Evolutionary conservation across 78 protist genomes (phyloP), one percentile per base, ranked within the genome.

Genomic region (Dictyostelium firmibasis): DNA sequence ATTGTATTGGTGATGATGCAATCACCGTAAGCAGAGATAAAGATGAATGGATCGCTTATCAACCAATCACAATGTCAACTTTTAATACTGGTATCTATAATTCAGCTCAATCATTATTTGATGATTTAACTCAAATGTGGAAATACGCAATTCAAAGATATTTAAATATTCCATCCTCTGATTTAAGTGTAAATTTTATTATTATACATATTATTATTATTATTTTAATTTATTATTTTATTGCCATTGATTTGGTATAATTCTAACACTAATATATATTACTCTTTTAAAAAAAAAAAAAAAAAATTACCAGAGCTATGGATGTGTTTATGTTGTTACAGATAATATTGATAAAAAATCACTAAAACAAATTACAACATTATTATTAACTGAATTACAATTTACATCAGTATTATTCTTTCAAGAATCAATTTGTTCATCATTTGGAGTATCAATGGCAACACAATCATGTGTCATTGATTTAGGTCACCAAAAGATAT

Each of bases 1-100:
- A 81, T 47, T 89, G 94, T 47, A 81, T 89, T 47, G 94, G 94
- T 35, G 94, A 89, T 7, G 94, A 89, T 89, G 79, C 94, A 11
- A 31, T 89, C 8, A 29, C 35, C 0, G 83, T 81, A 1, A 69
- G 83, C 10, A 89, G 77, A 70, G 87, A 89, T 33, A 41, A 47
- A 9, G 83, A 81, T 1, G 29, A 89, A 18, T 89, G 94, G 94
- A n/a, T 81, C 0, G 14, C n/a, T 0, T 89, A 81, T 29, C 82
- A 60, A 50, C 94, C 94, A 10, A 27, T 89, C 10, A 8, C 75
- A 0, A 20, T 84, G 23, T 57, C 81, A 25, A 60, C 47, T 10
- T 81, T 89, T 29, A 89, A 89, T 53, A 27, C 57, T 57, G 53
- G 81, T 2, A 33, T 25, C 1, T 23, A 74, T 18, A 20, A 50